Conservation (phyloP, 768 basidiomycete genomes). For the Naganishia friedmannii region DNA sequence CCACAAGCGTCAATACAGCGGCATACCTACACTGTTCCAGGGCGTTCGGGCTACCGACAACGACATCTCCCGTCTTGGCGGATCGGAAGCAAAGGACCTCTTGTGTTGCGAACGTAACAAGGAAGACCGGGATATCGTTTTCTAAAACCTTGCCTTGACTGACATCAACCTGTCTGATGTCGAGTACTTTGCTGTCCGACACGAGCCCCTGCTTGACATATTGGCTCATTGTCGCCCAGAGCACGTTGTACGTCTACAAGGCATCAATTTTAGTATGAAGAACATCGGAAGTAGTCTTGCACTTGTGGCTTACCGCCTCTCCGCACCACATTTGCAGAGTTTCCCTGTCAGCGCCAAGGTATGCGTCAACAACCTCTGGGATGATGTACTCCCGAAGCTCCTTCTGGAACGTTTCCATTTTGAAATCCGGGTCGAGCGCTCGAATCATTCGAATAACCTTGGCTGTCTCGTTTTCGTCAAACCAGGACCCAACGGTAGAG, state of each 20-base stretch:
- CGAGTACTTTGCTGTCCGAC: conserved; percentile 88
- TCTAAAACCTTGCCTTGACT: conserved; percentile 80
- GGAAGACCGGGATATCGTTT: conserved; percentile 79
- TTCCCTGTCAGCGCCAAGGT: conserved; percentile 83
- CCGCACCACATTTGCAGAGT: conserved; percentile 85
- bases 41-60: conserved; percentile 79
- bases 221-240: conserved; percentile 96
- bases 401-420: conserved; percentile 77
- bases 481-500: conserved; percentile 75
- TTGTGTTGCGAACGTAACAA: conserved; percentile 88
- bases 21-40: conserved; percentile 93
- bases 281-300: background rate
- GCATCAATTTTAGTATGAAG: background rate
- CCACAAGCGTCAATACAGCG: conserved; percentile 81
- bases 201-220: conserved; percentile 85
- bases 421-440: conserved; percentile 80
- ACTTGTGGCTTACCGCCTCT: conserved; percentile 70
- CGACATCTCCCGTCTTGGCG: conserved; percentile 78
- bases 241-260: conserved; percentile 85
- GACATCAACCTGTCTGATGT: conserved; percentile 96
- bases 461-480: conserved; percentile 96
- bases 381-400: conserved; percentile 95
- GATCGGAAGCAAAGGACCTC: conserved; percentile 90
- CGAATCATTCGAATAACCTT: conserved; percentile 85
- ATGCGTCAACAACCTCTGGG: conserved; percentile 95